Evolutionary conservation across 2,329 filamentous ascomycete species (phyloP), one percentile per base, ranked within the genome.

Genomic region (Geosmithia putterillii): DNA sequence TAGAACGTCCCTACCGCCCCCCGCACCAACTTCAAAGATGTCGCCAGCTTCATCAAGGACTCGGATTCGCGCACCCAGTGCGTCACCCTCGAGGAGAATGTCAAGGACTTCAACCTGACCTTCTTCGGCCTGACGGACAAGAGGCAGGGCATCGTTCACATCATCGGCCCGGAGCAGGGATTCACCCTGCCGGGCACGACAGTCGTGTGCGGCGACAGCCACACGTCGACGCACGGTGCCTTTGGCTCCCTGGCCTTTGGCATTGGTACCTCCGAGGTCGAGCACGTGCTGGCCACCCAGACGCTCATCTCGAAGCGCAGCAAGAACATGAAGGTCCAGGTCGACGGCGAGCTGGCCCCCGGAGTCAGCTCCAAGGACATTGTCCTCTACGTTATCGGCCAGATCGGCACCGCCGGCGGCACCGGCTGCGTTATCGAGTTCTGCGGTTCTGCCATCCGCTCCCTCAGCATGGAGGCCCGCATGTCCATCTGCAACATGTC

Each of bases 401-500:
- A 83, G 55, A 95, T 96, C 53, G 92, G 92, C 55, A 96, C 92
- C 20, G 92, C 92, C 48, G 92, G 90, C 61, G 92, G 92, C 54
- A 96, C 83, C 45, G 89, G 90, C 48, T 82, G 84, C 43, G 92
- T 96, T 51, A 95, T 98, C 55, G 92, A 98, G 69, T 98, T 90
- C 70, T 95, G 88, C 59, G 92, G 92, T 47, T 95, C 89, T 42
- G 86, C 92, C 48, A 95, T 98, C 59, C 81, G 87, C 53, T 69
- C 66, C 48, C 72, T 96, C 54, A 94, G 86, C 64, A 95, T 98
- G 78, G 92, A 96, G 66, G 92, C 90, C 38, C 81, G 92, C 52
- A 96, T 98, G 92, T 95, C 89, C 49, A 94, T 98, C 61, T 96
- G 92, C 72, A 98, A 98, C 71, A 96, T 96, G 92, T 88, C 89